Evolutionary conservation across 2,329 filamentous ascomycete genomes (phyloP).

Genomic region (Fusarium torulosum): DNA sequence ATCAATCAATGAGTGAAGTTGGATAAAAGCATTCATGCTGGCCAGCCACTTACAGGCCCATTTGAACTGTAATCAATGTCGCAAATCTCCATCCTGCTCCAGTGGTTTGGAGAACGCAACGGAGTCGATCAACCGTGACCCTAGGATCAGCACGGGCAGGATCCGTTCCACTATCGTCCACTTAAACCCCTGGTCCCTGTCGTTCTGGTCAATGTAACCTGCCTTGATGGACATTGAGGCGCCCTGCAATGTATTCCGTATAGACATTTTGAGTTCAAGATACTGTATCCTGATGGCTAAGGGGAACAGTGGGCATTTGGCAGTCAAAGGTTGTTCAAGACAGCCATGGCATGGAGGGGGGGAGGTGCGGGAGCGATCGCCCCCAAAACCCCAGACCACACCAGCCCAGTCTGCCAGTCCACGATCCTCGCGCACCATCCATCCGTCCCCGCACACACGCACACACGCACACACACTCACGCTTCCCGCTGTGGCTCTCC

Average conservation of each 20-base stretch:
- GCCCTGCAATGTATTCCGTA: background rate
- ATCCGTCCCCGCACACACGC: conserved; percentile 11
- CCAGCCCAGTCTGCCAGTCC: conserved; percentile 38
- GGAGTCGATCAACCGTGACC: conserved; percentile 20
- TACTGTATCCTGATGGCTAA: background rate
- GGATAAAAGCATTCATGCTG: conserved; percentile 10
- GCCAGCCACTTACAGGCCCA: conserved; percentile 12
- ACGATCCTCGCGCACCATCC: conserved; percentile 31
- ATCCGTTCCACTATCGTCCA: conserved; percentile 14
- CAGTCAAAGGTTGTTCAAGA: conserved; percentile 5
- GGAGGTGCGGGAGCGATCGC: conserved; percentile 52
- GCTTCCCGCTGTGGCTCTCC: conserved; percentile 42
- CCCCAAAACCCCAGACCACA: conserved; percentile 49
- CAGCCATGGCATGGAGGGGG: conserved; percentile 10
- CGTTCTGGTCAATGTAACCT: conserved; percentile 18
- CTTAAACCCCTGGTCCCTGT: conserved; percentile 13
- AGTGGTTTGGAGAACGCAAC: conserved; percentile 2
- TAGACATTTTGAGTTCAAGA: background rate
- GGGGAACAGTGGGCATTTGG: background rate
- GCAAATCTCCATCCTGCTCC: conserved; percentile 4
- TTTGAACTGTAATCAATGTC: conserved; percentile 2
- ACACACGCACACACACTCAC: conserved; percentile 27
- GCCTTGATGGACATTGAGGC: conserved; percentile 8
- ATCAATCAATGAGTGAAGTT: background rate
- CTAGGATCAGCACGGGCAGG: conserved; percentile 18